Conservation (phyloP, 352 stramenopile species). For the Phytophthora sojae region DNA sequence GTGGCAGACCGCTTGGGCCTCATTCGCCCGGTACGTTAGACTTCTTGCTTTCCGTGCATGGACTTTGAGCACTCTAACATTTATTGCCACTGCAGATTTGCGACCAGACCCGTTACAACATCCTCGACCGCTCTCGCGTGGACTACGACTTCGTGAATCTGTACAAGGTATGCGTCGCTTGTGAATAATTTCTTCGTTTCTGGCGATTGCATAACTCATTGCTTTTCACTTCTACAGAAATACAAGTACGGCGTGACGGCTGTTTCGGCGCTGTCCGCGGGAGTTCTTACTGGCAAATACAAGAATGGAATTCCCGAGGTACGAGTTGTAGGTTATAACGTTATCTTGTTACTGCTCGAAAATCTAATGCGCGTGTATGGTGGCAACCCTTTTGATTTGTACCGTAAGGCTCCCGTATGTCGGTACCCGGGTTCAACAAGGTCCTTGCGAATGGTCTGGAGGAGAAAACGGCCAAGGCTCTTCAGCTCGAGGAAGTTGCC, state of each 20-base stretch:
- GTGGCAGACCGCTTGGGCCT: slow-evolving; percentile 55
- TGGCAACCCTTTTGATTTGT: slow-evolving; percentile 9
- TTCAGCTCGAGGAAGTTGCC: slow-evolving; percentile 41
- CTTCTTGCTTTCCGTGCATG: background rate
- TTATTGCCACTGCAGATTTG: slow-evolving; percentile 30
- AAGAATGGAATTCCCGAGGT: slow-evolving; percentile 50
- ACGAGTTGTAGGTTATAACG: background rate
- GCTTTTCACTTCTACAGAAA: slow-evolving; percentile 35
- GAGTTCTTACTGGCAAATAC: slow-evolving; percentile 82
- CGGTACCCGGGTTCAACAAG: slow-evolving; percentile 44
- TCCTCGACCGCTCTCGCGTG: slow-evolving; percentile 68
- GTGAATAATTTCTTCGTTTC: slow-evolving; percentile 4
- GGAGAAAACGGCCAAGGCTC: slow-evolving; percentile 45
- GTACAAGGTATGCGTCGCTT: slow-evolving; percentile 36
- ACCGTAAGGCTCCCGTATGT: slow-evolving; percentile 53
- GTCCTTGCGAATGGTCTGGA: slow-evolving; percentile 45
- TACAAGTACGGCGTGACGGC: slow-evolving; percentile 77
- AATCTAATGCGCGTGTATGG: background rate
- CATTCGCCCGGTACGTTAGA: slow-evolving; percentile 48
- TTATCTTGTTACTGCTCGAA: background rate
- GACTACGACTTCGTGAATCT: slow-evolving; percentile 73
- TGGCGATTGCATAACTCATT: background rate
- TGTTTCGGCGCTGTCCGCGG: slow-evolving; percentile 62
- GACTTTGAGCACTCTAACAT: background rate
- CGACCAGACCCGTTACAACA: slow-evolving; percentile 81